Evolutionary conservation across 371 early-diverging fungal genomes (phyloP).

Genomic region (Fennellomyces sp.): DNA sequence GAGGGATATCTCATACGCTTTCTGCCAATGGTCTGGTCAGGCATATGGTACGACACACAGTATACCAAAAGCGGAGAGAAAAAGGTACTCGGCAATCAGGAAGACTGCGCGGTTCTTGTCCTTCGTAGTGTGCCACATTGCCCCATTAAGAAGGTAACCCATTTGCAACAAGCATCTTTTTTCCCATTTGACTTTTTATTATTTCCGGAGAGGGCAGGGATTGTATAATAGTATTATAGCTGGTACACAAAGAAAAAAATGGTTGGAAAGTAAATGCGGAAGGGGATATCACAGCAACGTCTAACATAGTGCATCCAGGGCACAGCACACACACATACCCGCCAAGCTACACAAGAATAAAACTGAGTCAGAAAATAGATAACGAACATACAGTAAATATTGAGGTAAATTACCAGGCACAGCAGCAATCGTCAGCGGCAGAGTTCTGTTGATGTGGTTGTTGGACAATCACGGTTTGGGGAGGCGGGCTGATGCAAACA

Average conservation of each 20-base stretch:
- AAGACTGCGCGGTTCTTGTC: no score
- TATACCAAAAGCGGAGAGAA: no score
- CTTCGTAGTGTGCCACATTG: conserved; percentile 1
- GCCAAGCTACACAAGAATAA: conserved; percentile 1
- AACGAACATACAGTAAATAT: background rate
- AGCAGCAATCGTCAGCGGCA: conserved; percentile 9
- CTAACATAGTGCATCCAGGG: conserved; percentile 6
- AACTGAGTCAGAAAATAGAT: background rate
- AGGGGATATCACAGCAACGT: background rate
- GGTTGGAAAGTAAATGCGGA: background rate
- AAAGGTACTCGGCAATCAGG: no score
- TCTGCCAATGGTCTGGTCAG: no score
- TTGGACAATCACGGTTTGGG: conserved; percentile 11
- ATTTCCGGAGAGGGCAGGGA: background rate
- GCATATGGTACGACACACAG: no score
- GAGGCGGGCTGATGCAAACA: conserved; percentile 1
- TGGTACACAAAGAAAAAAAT: background rate
- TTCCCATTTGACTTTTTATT: background rate
- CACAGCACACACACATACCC: conserved; percentile 9
- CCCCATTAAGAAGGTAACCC: background rate
- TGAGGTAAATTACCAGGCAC: background rate
- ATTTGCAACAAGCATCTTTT: background rate
- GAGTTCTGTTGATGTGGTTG: conserved; percentile 10
- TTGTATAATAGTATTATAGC: background rate
- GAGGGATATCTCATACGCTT: no score